Evolutionary conservation across 345 rosid genomes (phyloP), one percentile per base, ranked within the genome.

Genomic region (Arabidopsis suecica): DNA sequence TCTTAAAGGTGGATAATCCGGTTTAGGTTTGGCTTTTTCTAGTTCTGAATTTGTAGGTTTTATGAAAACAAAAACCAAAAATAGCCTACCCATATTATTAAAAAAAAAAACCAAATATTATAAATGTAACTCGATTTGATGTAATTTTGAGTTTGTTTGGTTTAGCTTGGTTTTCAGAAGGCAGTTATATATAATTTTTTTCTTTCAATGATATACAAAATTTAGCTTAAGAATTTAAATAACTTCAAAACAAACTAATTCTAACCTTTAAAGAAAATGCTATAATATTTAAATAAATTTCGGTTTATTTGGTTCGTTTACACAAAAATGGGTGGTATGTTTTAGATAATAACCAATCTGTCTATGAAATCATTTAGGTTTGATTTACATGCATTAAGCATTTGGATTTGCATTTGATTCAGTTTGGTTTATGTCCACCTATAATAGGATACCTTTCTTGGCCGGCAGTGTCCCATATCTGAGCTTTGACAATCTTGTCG

Each of bases 381-480:
- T 28, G 32, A 28, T 28, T 3, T 3, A 28, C 30, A 28, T 28
- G n/a, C 9, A 56, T 33, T 53, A 44, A 25, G 48, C 36, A 54
- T 58, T 4, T 47, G 16, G 13, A 23, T 23, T 25, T 22, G 34
- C 33, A 42, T 34, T 3, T 37, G 30, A 41, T 58, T 34, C 2
- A 13, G 66, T 38, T 36, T 60, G 75, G 60, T 49, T 25, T 37
- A 51, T 48, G 37, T 36, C 4, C 25, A 59, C 16, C 33, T 25
- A 13, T 23, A 23, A 12, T 50, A 28, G 62, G 41, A 33, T 57
- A 88, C 90, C 98, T 89, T 76, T 93, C 97, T 72, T 93, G 97
- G 41, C 97, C 98, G 3, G 97, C 97, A 8, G 97, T 90, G 69
- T 93, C 98, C 97, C 97, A 93, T 81, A 90, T 90, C 81, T 93